A percentile compares a stretch with the other conserved stretches of the same genome.
phyloP scores from a whole-genome alignment of 768 basidiomycete species.

The Pisolithus sp. region DNA sequence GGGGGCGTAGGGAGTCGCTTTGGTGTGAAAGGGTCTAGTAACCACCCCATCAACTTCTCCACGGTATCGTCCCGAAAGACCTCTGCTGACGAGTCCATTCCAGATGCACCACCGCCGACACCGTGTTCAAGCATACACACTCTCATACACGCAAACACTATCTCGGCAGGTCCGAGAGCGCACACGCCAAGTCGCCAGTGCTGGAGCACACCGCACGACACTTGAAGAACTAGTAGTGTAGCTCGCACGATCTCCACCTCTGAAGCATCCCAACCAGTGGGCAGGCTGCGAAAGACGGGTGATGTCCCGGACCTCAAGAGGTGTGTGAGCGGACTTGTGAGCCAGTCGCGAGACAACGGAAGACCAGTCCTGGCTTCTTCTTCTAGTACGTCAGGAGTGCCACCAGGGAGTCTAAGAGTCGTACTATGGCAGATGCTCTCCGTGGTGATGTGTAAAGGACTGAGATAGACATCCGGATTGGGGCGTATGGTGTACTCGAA shows the following conservation, averaged over 20 bases:
- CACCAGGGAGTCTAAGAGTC: conserved; percentile 41
- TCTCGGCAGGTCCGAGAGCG: conserved; percentile 15
- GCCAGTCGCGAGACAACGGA: conserved; percentile 58
- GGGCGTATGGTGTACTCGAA: conserved; percentile 43
- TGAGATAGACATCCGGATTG: conserved; percentile 35
- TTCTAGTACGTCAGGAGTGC: not conserved
- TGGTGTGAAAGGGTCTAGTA: conserved; percentile 53
- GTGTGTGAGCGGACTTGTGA: conserved; percentile 63
- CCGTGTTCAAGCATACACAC: conserved; percentile 95
- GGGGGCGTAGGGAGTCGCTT: conserved; percentile 7
- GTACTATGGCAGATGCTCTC: conserved; percentile 51
- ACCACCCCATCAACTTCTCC: conserved; percentile 46
- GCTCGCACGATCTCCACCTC: conserved; percentile 74
- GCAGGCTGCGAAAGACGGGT: conserved; percentile 60
- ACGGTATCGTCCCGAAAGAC: conserved; percentile 78
- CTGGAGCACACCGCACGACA: conserved; percentile 40
- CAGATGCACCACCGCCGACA: conserved; percentile 19
- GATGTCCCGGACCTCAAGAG: conserved; percentile 74
- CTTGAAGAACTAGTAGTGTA: conserved; percentile 54
- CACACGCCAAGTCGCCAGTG: conserved; percentile 37
- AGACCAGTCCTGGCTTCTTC: conserved; percentile 28
- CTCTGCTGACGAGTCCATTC: conserved; percentile 45
- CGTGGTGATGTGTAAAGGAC: conserved; percentile 45
- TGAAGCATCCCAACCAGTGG: conserved; percentile 67
- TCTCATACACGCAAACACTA: conserved; percentile 81